These are phyloP conservation scores for Fistulinella prunicolor DNA, from an alignment of 768 basidiomycete species.

Conservation along the genomic window DNA sequence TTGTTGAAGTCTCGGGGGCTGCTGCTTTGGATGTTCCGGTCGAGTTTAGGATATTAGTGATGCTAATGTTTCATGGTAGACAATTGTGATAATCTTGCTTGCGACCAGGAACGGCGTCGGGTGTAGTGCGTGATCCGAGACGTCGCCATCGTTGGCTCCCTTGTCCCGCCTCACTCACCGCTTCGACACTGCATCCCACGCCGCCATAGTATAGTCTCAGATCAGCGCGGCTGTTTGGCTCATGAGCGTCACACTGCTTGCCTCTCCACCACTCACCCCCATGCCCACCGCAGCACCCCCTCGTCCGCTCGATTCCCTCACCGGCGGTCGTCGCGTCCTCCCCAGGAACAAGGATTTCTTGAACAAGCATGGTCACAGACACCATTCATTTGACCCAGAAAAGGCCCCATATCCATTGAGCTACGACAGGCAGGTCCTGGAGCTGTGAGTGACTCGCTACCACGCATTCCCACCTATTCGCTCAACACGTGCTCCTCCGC, in stretches of 20 bases:
- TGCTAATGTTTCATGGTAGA: slow-evolving; percentile 15
- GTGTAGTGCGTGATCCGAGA: slow-evolving; percentile 3
- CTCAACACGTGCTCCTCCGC: slow-evolving; percentile 7
- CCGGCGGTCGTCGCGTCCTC: slow-evolving; percentile 32
- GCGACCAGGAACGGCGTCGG: slow-evolving; percentile 4
- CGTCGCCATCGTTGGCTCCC: neutral
- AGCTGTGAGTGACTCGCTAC: slow-evolving; percentile 50
- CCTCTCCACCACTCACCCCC: slow-evolving; percentile 18
- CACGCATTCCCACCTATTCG: neutral
- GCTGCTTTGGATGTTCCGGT: slow-evolving; percentile 26
- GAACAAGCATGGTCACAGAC: slow-evolving; percentile 57
- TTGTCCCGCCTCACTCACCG: slow-evolving; percentile 13
- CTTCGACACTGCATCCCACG: slow-evolving; percentile 9
- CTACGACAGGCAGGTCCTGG: slow-evolving; percentile 64
- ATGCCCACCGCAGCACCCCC: slow-evolving; percentile 20
- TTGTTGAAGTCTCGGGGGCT: slow-evolving; percentile 39
- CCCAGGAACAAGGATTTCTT: slow-evolving; percentile 54
- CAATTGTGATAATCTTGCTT: neutral
- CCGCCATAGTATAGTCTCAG: neutral
- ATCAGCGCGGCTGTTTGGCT: too few relatives aligned
- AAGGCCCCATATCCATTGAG: slow-evolving; percentile 80
- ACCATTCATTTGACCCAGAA: slow-evolving; percentile 67
- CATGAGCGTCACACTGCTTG: slow-evolving; percentile 12
- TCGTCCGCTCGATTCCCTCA: slow-evolving; percentile 17
- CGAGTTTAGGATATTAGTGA: slow-evolving; percentile 26